Evolutionary conservation across 2,329 filamentous ascomycete species (phyloP).

Genomic region (Cytospora piceae): DNA sequence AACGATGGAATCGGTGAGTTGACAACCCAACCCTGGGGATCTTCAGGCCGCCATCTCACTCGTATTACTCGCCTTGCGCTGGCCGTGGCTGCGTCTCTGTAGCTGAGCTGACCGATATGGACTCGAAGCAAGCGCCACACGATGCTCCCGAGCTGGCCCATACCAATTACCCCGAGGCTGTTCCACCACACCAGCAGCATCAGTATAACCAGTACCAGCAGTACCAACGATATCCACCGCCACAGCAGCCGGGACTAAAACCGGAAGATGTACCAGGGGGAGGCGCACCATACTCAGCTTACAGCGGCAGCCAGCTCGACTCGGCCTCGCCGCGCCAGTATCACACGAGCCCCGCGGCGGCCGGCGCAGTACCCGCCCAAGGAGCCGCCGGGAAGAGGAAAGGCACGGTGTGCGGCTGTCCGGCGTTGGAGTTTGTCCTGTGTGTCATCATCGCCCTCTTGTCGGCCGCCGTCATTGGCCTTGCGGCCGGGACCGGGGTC

Average conservation of each 20-base stretch:
- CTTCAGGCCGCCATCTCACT: neutral
- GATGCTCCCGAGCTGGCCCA: constrained; percentile 27
- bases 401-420: constrained; percentile 42
- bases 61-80: neutral
- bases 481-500: constrained; percentile 50
- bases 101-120: constrained; percentile 16
- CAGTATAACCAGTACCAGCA: constrained; percentile 14
- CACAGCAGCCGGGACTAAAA: constrained; percentile 13
- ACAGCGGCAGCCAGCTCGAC: constrained; percentile 23
- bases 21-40: neutral
- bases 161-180: constrained; percentile 24
- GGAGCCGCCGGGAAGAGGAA: constrained; percentile 7
- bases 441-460: constrained; percentile 46
- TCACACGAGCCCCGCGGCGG: neutral
- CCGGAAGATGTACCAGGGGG: constrained; percentile 14
- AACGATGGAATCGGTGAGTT: neutral
- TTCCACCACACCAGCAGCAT: constrained; percentile 10
- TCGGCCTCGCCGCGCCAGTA: constrained; percentile 19
- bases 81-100: neutral
- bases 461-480: constrained; percentile 46
- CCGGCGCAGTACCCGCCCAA: constrained; percentile 3
- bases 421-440: constrained; percentile 46
- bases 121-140: constrained; percentile 20
- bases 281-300: constrained; percentile 20
- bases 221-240: constrained; percentile 18